Base-by-base conservation (phyloP, 169 alveolate genomes). In the Plasmodium vinckei region DNA sequence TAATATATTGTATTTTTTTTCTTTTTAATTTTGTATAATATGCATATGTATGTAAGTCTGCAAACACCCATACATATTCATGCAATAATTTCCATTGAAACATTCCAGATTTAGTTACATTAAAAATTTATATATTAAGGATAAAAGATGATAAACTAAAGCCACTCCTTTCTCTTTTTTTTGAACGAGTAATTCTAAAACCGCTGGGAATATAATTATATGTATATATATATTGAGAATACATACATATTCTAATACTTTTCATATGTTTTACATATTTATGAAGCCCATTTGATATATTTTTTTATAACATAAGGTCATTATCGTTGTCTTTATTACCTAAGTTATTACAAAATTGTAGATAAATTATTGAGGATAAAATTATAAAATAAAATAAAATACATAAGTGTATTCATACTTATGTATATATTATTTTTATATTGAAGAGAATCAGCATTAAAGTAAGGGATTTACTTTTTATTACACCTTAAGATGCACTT, bases 301-400 rank as follows among this genome's bases (percentile, higher is more conserved):
- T 79, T 79, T 51, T 65, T 51, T 65, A 23, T 77, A 17, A 65
- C 64, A 61, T 79, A 49, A 79, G 72, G 82, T 79, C 23, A 64
- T 79, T 57, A 57, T 49, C 49, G 47, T 79, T 49, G 89, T 79
- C 64, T 15, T 51, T 65, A 79, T 46, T 51, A 51, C 13, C 51
- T n/a, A 79, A 64, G 21, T 39, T 65, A 70, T 64, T 10, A 60
- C 73, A 60, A 65, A 21, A 57, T 51, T 51, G 51, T 65, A 61
- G 88, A 75, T 33, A 51, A 79, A 33, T 59, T 53, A 79, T 54
- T 59, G 33, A 54, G 77, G 19, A 79, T 60, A 68, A 79, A 65
- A 33, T 49, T 27, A 39, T 27, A n/a, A 64, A n/a, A n/a, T n/a
- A n/a, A n/a, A 64, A 17, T 64, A 57, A 51, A 59, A 53, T 12